Evolutionary conservation across 1,284 basidiomycete species (phyloP).

Genomic region (Leucocoprinus gongylophorus): DNA sequence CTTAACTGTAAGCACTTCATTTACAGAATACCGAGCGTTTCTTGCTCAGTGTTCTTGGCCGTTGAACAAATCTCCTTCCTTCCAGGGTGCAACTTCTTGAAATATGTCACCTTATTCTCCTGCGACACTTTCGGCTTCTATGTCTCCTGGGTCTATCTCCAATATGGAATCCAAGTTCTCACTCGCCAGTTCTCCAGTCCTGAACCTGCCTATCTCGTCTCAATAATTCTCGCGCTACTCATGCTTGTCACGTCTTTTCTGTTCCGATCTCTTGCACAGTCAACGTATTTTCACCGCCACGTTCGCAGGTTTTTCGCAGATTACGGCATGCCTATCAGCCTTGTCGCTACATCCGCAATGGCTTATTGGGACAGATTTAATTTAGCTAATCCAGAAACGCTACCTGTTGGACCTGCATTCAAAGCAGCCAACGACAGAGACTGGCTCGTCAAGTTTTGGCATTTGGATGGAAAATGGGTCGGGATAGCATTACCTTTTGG

Average conservation of each 20-base stretch:
- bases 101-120: slow-evolving; percentile 86
- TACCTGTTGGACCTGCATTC: slow-evolving; percentile 68
- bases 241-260: slow-evolving; percentile 72
- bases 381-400: slow-evolving; percentile 51
- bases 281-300: slow-evolving; percentile 64
- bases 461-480: slow-evolving; percentile 85
- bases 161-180: slow-evolving; percentile 81
- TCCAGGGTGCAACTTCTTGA: slow-evolving; percentile 73
- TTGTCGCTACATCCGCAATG: slow-evolving; percentile 66
- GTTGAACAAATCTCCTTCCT: slow-evolving; percentile 9
- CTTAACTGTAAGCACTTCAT: slow-evolving; percentile 60
- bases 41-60: slow-evolving; percentile 1
- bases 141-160: slow-evolving; percentile 83
- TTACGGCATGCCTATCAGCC: slow-evolving; percentile 85
- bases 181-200: slow-evolving; percentile 61
- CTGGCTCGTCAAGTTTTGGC: slow-evolving; percentile 92
- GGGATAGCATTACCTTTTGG: slow-evolving; percentile 76
- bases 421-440: slow-evolving; percentile 64
- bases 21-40: background rate
- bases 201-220: slow-evolving; percentile 57
- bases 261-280: slow-evolving; percentile 60
- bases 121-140: slow-evolving; percentile 95
- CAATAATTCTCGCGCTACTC: slow-evolving; percentile 70
- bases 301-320: slow-evolving; percentile 73
- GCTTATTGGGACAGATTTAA: slow-evolving; percentile 85